These are phyloP conservation scores for Russula ochroleuca DNA, from an alignment of 768 basidiomycete genomes.

Conservation along the genomic window DNA sequence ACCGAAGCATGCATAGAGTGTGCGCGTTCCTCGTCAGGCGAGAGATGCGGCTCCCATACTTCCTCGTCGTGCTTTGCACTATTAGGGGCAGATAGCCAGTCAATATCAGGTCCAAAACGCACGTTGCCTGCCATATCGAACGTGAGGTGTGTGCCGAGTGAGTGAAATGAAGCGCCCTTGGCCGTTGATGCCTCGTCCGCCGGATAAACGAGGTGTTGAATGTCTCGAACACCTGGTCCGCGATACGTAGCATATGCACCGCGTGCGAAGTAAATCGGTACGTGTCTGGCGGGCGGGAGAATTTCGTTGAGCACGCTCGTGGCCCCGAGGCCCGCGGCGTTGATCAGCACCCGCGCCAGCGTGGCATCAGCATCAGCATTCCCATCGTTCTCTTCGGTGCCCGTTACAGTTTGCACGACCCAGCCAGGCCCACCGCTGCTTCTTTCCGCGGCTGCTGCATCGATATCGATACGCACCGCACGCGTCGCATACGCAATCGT, in stretches of 20 bases:
- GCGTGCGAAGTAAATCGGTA: slow-evolving; percentile 75
- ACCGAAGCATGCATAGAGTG: slow-evolving; percentile 68
- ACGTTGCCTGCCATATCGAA: slow-evolving; percentile 81
- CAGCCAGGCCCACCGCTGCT: slow-evolving; percentile 50
- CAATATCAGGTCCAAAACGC: slow-evolving; percentile 89
- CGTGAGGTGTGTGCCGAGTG: slow-evolving; percentile 89
- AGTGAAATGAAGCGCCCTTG: slow-evolving; percentile 58
- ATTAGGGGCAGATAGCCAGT: slow-evolving; percentile 67
- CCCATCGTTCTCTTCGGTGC: slow-evolving; percentile 30
- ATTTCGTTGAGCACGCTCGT: slow-evolving; percentile 68
- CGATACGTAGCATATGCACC: slow-evolving; percentile 88
- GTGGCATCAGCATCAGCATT: slow-evolving; percentile 66
- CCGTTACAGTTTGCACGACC: slow-evolving; percentile 79
- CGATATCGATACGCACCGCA: slow-evolving; percentile 78
- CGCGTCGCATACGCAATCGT: slow-evolving; percentile 73
- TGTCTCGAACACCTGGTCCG: slow-evolving; percentile 64
- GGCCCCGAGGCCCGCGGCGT: slow-evolving; percentile 74
- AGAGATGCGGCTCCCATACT: slow-evolving; percentile 70
- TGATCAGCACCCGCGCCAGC: slow-evolving; percentile 72
- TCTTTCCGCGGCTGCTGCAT: slow-evolving; percentile 38
- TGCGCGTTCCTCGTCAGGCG: slow-evolving; percentile 57
- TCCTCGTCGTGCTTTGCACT: slow-evolving; percentile 48
- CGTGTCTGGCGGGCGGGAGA: slow-evolving; percentile 49
- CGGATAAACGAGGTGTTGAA: slow-evolving; percentile 85
- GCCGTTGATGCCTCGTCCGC: slow-evolving; percentile 65